Conservation (phyloP, 805 yeast species). For the Starmerella asiatica region DNA sequence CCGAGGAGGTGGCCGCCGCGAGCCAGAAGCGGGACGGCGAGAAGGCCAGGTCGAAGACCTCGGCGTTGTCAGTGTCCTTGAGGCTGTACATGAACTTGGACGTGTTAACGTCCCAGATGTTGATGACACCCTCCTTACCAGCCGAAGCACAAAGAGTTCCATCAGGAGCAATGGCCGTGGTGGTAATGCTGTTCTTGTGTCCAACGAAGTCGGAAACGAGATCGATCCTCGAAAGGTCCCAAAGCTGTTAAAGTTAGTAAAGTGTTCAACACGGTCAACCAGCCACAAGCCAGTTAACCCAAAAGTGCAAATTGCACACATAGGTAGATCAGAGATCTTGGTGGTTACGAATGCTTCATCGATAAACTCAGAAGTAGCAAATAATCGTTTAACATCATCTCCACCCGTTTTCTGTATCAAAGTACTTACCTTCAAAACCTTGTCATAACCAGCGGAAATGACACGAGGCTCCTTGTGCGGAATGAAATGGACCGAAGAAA, state of each 20-base stretch:
- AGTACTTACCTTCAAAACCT: constrained; percentile 91
- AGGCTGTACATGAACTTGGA: constrained; percentile 83
- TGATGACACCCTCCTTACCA: constrained; percentile 98
- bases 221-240: constrained; percentile 79
- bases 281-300: no score
- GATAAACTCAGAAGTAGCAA: constrained; percentile 92
- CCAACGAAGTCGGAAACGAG: constrained; percentile 94
- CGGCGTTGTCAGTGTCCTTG: constrained; percentile 65
- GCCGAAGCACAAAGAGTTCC: constrained; percentile 99
- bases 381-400: constrained; percentile 66
- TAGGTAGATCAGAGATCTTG: constrained; percentile 86
- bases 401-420: constrained; percentile 23
- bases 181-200: constrained; percentile 97
- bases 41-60: constrained; percentile 96
- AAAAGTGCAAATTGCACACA: neutral
- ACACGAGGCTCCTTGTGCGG: constrained; percentile 48
- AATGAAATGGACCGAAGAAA: constrained; percentile 92
- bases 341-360: constrained; percentile 94
- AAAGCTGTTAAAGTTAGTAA: constrained; percentile 46
- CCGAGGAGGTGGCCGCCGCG: constrained; percentile 97
- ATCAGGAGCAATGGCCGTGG: constrained; percentile 98
- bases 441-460: constrained; percentile 98
- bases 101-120: constrained; percentile 92
- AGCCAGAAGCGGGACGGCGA: constrained; percentile 99
- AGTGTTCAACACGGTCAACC: constrained; percentile 9